Conservation (phyloP, 352 stramenopile genomes). For the Globisporangium polare region DNA sequence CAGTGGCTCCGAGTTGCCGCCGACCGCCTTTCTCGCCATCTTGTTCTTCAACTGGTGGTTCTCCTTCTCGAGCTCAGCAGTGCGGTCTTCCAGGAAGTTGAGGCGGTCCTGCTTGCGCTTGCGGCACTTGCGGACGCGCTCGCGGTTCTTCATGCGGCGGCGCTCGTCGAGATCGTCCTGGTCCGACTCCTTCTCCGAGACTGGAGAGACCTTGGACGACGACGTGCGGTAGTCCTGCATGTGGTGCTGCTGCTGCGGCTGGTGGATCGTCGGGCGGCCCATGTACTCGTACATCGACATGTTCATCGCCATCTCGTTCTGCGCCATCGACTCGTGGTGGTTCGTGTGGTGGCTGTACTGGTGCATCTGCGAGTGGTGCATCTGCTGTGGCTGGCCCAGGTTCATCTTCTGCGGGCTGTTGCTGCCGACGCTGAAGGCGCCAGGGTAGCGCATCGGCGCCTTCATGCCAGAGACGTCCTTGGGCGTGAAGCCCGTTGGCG, state of each 20-base stretch:
- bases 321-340: conserved; percentile 34
- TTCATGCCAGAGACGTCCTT: conserved; percentile 76
- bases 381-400: conserved; percentile 38
- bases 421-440: conserved; percentile 33
- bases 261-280: conserved; percentile 56
- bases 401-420: conserved; percentile 59
- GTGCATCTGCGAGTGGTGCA: conserved; percentile 45
- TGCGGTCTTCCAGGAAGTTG: conserved; percentile 85
- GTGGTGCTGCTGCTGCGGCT: conserved; percentile 30
- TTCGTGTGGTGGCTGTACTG: conserved; percentile 41
- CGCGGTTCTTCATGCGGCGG: conserved; percentile 86
- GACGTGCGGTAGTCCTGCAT: conserved; percentile 11
- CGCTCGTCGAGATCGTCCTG: conserved; percentile 82
- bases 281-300: conserved; percentile 88
- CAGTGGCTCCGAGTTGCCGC: conserved; percentile 38
- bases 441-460: conserved; percentile 67
- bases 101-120: conserved; percentile 87
- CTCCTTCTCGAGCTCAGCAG: conserved; percentile 79
- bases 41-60: conserved; percentile 74
- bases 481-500: conserved; percentile 69
- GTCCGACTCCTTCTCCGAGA: conserved; percentile 65
- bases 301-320: conserved; percentile 65
- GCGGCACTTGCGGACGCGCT: conserved; percentile 85
- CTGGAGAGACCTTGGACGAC: conserved; percentile 47
- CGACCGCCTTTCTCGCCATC: conserved; percentile 49